Base-by-base conservation (phyloP, 306 rosid genomes). In the Acacia melanoxylon region DNA sequence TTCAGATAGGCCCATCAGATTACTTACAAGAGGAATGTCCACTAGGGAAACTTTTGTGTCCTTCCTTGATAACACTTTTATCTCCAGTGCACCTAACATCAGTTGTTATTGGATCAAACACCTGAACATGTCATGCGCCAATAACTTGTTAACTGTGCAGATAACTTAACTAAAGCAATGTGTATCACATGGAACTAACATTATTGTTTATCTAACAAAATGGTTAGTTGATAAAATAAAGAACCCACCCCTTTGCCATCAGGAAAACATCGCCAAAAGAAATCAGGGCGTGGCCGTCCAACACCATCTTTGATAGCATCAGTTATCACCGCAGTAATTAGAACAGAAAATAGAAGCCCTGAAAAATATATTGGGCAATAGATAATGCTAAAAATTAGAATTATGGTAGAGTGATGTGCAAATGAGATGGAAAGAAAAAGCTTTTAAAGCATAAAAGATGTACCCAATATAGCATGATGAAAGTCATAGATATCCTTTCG, bases 211-310 rank as follows among this genome's bases (percentile, higher is more conserved):
- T 68, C 66, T 46, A 49, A 72, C 79, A 42, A 62, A 27, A 62
- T 62, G 40, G 3, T 13, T 61, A 78, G 71, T 59, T 17, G 20
- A 69, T 49, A 61, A 85, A 52, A 16, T 37, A 20, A 54, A 77
- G 76, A 48, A 70, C 92, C 65, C 80, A 93, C 97, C 94, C 87
- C 92, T 85, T 83, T 95, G 33, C 97, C 98, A 85, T 95, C 82
- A 25, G 98, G 98, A 54, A 95, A 95, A 88, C 98, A 95, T 42
- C 98, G 97, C 98, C 98, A 95, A 85, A 91, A 95, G 89, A 95
- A 95, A 80, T 95, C 95, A 66, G 98, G 98, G 25, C 98, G 94
- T 20, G 98, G 98, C 75, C 97, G 85, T 61, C 98, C 98, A 83
- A 95, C 92, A 52, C 88, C 95, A 89, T 95, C 97, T 88, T 95